Evolutionary conservation across 805 yeast species (phyloP).

Genomic region (Metschnikowia kofuensis): DNA sequence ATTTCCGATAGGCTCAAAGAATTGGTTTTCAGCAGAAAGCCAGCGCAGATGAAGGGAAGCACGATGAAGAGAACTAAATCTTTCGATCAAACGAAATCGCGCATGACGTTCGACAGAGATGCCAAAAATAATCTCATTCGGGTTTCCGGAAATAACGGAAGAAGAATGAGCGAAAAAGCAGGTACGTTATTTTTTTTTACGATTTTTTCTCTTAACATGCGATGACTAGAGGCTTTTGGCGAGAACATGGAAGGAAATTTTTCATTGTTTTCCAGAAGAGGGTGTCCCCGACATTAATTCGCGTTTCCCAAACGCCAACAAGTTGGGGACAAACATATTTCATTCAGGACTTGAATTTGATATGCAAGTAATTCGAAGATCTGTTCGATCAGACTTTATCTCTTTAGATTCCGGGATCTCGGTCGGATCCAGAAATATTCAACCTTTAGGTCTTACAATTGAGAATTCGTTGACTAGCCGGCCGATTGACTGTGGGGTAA

Average conservation of each 20-base stretch:
- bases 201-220: background rate
- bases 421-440: background rate
- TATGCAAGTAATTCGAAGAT: too few species aligned
- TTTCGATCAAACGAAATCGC: conserved; percentile 38
- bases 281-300: too few species aligned
- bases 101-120: conserved; percentile 31
- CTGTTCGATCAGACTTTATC: too few species aligned
- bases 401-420: background rate
- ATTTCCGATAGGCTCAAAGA: conserved; percentile 11
- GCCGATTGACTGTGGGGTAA: conserved; percentile 11
- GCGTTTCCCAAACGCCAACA: too few species aligned
- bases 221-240: background rate
- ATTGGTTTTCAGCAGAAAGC: conserved; percentile 7
- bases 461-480: too few species aligned
- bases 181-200: conserved; percentile 31
- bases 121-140: conserved; percentile 17
- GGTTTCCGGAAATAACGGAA: conserved; percentile 13
- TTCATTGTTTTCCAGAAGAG: background rate
- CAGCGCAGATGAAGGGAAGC: background rate
- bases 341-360: too few species aligned
- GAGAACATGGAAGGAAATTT: background rate
- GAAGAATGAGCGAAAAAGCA: conserved; percentile 27
- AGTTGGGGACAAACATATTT: too few species aligned
- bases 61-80: conserved; percentile 20
- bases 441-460: background rate